A percentile compares a stretch with the other conserved stretches of the same genome.
Conservation (phyloP, 306 rosid genomes). For the Urtica urens region DNA sequence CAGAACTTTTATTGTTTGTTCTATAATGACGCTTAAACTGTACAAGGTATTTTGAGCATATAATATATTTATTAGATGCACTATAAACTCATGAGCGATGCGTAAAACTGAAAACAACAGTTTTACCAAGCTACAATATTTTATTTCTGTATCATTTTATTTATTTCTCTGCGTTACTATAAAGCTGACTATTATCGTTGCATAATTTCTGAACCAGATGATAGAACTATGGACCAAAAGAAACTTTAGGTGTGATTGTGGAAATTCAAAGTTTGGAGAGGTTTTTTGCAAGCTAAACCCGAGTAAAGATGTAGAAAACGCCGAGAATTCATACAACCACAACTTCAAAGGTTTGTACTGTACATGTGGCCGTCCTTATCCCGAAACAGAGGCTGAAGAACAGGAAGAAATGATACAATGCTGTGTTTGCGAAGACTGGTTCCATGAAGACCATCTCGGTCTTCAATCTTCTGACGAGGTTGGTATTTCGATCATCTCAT, state of each 20-base stretch:
- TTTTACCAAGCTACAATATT: too few relatives aligned
- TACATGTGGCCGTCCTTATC: constrained; percentile 86
- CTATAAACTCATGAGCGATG: too few relatives aligned
- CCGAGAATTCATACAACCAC: constrained; percentile 65
- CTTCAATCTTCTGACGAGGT: constrained; percentile 79
- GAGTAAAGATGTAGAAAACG: constrained; percentile 68
- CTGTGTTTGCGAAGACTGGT: constrained; percentile 96
- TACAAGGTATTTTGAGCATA: too few relatives aligned
- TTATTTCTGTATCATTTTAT: too few relatives aligned
- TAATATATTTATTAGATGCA: too few relatives aligned
- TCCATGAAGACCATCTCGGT: constrained; percentile 94
- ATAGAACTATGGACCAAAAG: constrained; percentile 98
- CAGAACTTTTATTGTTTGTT: too few relatives aligned
- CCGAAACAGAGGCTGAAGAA: constrained; percentile 88
- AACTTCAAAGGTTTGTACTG: constrained; percentile 89
- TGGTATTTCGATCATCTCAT: constrained; percentile 27
- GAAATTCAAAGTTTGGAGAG: constrained; percentile 93
- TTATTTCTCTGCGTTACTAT: neutral
- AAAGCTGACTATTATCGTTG: constrained; percentile 13
- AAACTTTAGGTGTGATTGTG: constrained; percentile 92
- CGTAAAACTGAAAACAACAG: too few relatives aligned
- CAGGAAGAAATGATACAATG: constrained; percentile 97
- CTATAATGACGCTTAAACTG: too few relatives aligned
- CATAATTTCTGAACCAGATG: constrained; percentile 45
- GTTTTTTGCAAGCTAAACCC: constrained; percentile 69